A percentile compares a stretch with the other conserved stretches of the same genome.
phyloP scores from a whole-genome alignment of 1,139 yeast genomes.

The Kluyveromyces sp. region DNA sequence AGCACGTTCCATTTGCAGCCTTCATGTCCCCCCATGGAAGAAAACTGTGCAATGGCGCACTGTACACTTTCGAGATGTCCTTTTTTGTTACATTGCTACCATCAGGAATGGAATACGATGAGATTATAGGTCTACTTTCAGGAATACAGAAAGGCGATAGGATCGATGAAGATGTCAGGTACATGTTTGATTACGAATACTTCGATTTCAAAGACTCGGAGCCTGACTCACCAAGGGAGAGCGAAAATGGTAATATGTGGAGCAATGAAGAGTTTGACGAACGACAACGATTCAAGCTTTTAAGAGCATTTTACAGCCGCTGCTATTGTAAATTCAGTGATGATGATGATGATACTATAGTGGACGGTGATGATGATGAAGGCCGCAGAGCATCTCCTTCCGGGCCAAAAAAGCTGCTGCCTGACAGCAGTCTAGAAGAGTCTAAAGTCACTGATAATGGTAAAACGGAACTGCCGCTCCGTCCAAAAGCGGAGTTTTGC shows the following conservation, averaged over 20 bases:
- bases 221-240: conserved; percentile 25
- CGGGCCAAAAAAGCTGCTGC: not conserved
- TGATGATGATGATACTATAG: conserved; percentile 25
- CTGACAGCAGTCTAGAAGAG: not conserved
- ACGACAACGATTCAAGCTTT: conserved; percentile 15
- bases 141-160: conserved; percentile 59
- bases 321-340: conserved; percentile 38
- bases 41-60: conserved; percentile 48
- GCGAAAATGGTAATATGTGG: not conserved
- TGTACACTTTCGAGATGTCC: conserved; percentile 48
- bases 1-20: conserved; percentile 47
- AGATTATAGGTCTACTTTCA: conserved; percentile 47
- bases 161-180: conserved; percentile 65
- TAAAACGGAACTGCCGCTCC: not conserved
- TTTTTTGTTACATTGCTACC: conserved; percentile 42
- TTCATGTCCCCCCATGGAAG: conserved; percentile 60
- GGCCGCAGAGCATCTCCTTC: conserved; percentile 18
- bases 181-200: conserved; percentile 59
- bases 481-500: not conserved
- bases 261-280: conserved; percentile 15
- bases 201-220: conserved; percentile 31
- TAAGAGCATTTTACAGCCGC: conserved; percentile 22
- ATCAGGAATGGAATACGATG: conserved; percentile 39
- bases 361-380: conserved; percentile 24
- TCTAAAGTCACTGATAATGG: not conserved